Evolutionary conservation across 2,329 filamentous ascomycete species (phyloP), one percentile per base, ranked within the genome.

Genomic region (Didymella exigua): DNA sequence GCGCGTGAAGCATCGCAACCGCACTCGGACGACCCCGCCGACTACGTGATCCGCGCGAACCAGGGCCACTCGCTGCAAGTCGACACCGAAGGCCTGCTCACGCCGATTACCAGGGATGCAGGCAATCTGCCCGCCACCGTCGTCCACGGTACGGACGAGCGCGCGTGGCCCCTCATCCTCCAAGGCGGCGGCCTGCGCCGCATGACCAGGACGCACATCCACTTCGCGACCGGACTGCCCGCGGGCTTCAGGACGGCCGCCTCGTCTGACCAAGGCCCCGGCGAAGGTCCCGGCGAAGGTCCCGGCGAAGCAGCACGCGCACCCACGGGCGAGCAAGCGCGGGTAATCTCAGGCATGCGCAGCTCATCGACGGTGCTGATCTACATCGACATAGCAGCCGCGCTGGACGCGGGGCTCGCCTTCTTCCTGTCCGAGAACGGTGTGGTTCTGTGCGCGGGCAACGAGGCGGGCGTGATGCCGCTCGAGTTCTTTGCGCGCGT

Each of bases 41-140:
- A 89, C 73, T 97, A 88, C 79, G 82, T 96, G 27, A 97, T 99
- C 77, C 91, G 95, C 68, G 95, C 95, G 24, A 96, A 96, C 70
- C 95, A 98, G 78, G 95, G 95, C 49, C 95, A 98, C 79, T 91
- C 86, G 66, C 90, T 99, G 70, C 86, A 86, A 68, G 78, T 88
- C 30, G 88, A 90, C 24, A 86, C 86, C n/a, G 85, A 88, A 41
- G 83, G 83, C 0, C 82, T 96, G 2, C 84, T 96, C 3, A 82
- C 81, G 18, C 86, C 88, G 6, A 80, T 97, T 53, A 87, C 68
- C 0, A 18, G 42, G 0, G 82, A 82, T 29, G 76, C 72, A 6
- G 82, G 68, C 21, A 84, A 84, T 58, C 65, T 93, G 1, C 91
- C 91, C 0, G 69, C 79, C 0, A 79, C 82, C 0, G 90, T 92